Base-by-base conservation (phyloP, 176 grass and related monocot species). In the Triticum monococcum region DNA sequence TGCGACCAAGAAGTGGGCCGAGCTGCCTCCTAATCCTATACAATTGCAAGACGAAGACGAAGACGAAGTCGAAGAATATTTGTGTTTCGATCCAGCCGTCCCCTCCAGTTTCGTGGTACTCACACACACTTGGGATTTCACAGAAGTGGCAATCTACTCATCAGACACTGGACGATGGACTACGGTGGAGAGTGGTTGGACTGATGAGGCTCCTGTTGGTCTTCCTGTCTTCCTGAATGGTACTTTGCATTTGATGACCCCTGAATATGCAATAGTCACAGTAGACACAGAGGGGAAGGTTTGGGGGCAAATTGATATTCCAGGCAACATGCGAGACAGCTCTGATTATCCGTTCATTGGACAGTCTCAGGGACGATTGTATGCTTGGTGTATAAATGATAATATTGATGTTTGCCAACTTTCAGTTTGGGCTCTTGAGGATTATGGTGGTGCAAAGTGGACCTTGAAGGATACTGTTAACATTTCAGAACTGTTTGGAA, bases 41-140 rank as follows among this genome's bases (percentile, higher is more conserved):
- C 14, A 4, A 73, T 25, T 1, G 12, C 12, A 8, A 4, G 2
- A 9, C n/a, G 5, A 8, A 16, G 7, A 1, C 5, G 4, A 48
- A 14, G 2, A 25, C 4, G 43, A 45, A 16, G 7, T 2, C 5
- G 4, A 48, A 16, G 2, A 26, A 28, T 48, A 46, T 72, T 20
- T 83, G 68, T 68, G 81, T 22, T 83, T 83, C 9, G 81, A 83
- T 35, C 33, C 68, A 4, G 14, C 68, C 9, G 9, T 31, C 5
- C 54, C 68, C 46, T 83, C 68, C 9, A 11, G 50, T 70, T 83
- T 83, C 68, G 24, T 72, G 23, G 68, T 72, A 20, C 72, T 83
- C 50, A 5, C 37, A 8, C 10, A 72, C n/a, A 11, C 17, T 46
- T 46, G 12, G 22, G 3, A 40, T 8, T n/a, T 17, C 7, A 1